Percentiles rank a stretch among this genome's conserved stretches.
Conservation (phyloP, 2,329 filamentous ascomycete genomes). For the Zasmidium citrigriseum region DNA sequence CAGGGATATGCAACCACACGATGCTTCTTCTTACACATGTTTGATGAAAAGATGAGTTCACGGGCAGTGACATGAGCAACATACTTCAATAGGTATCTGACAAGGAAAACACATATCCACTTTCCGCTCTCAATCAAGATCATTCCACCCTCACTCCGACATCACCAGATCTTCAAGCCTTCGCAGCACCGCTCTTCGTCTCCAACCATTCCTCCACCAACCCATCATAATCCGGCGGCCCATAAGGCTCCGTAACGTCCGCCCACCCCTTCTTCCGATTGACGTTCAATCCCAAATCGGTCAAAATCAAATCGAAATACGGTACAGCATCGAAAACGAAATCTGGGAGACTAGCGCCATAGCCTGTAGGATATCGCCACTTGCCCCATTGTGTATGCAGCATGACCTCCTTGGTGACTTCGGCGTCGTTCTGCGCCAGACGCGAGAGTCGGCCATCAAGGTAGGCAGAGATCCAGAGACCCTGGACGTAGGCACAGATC, state of each 20-base stretch:
- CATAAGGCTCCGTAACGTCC: slow-evolving; percentile 60
- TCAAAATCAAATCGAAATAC: slow-evolving; percentile 69
- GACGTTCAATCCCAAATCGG: slow-evolving; percentile 63
- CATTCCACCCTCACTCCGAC: neutral
- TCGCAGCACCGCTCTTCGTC: slow-evolving; percentile 5
- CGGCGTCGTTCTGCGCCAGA: slow-evolving; percentile 34
- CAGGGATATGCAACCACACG: too few relatives aligned
- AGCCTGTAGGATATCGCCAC: slow-evolving; percentile 68
- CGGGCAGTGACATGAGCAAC: too few relatives aligned
- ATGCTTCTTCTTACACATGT: too few relatives aligned
- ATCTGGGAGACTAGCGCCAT: slow-evolving; percentile 64
- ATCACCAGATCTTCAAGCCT: slow-evolving; percentile 5
- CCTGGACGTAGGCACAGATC: slow-evolving; percentile 41
- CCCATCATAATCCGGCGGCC: slow-evolving; percentile 58
- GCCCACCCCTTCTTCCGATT: slow-evolving; percentile 55
- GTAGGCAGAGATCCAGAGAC: slow-evolving; percentile 60
- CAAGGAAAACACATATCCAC: neutral
- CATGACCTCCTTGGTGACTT: slow-evolving; percentile 49
- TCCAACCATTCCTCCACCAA: slow-evolving; percentile 56
- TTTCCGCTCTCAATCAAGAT: neutral
- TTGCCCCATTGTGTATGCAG: slow-evolving; percentile 69
- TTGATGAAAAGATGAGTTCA: too few relatives aligned
- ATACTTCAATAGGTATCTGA: neutral
- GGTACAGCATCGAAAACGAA: slow-evolving; percentile 76
- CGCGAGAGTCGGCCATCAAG: slow-evolving; percentile 55